These are phyloP conservation scores for Ceratocystis cubensis DNA, from an alignment of 2,329 filamentous ascomycete species.

Conservation along the genomic window DNA sequence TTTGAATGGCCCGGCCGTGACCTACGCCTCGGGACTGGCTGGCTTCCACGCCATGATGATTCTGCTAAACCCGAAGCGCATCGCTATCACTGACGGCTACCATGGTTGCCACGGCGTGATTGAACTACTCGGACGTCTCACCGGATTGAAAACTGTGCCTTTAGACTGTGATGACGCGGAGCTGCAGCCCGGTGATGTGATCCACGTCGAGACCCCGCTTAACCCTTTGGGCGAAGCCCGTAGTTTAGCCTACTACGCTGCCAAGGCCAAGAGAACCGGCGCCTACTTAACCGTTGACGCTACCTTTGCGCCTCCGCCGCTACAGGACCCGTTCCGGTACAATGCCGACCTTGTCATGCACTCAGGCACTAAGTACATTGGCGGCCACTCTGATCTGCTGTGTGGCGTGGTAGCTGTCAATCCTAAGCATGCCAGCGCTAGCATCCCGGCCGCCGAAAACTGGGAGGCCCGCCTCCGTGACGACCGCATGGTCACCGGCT, in stretches of 20 bases:
- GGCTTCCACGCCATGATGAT: slow-evolving; percentile 81
- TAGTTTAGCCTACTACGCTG: slow-evolving; percentile 58
- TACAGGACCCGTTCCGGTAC: slow-evolving; percentile 71
- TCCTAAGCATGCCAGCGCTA: slow-evolving; percentile 31
- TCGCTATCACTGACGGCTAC: slow-evolving; percentile 77
- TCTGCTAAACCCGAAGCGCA: slow-evolving; percentile 67
- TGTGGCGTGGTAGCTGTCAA: slow-evolving; percentile 68
- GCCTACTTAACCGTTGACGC: slow-evolving; percentile 74
- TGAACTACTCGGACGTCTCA: slow-evolving; percentile 58
- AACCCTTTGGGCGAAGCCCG: slow-evolving; percentile 80
- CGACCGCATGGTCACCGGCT: slow-evolving; percentile 67
- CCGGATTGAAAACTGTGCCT: slow-evolving; percentile 57
- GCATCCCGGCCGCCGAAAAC: slow-evolving; percentile 27
- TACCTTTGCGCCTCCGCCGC: slow-evolving; percentile 81
- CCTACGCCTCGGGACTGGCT: slow-evolving; percentile 73
- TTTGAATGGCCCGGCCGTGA: slow-evolving; percentile 55
- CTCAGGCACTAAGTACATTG: slow-evolving; percentile 89
- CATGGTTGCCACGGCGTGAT: slow-evolving; percentile 89
- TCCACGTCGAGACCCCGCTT: slow-evolving; percentile 86
- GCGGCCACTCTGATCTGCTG: slow-evolving; percentile 86
- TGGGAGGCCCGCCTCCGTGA: slow-evolving; percentile 49
- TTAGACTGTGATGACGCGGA: slow-evolving; percentile 55
- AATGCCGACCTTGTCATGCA: slow-evolving; percentile 87
- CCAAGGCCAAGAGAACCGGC: slow-evolving; percentile 57
- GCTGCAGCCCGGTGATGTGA: slow-evolving; percentile 64